Base-by-base conservation (phyloP, 331 rosid species). In the Spiraea crenata region DNA sequence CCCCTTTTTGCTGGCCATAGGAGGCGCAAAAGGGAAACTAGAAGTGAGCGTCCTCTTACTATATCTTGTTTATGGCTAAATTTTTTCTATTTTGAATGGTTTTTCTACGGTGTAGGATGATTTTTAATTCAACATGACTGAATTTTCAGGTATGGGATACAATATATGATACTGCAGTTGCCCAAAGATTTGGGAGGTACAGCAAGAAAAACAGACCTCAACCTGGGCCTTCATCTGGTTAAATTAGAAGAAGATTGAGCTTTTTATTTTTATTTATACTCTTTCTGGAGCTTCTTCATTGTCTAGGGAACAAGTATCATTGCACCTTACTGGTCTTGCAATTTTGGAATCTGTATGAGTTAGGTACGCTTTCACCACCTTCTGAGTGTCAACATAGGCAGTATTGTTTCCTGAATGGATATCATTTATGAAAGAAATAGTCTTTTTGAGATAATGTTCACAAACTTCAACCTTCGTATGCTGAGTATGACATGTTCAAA, bases 1-100 rank as follows among this genome's bases (percentile, higher is more conserved):
- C 66, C 97, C 96, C 6, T 93, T 84, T 82, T 82, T 89, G 80
- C 82, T 91, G 77, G 99, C 95, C 34, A 80, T 93, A 10, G 98
- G 97, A 75, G 99, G 99, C 72, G 89, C 92, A 5, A 77, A 89
- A 74, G 99, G 99, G 31, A 80, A 65, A 60, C 76, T 91, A 62
- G 72, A 91, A 72, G 96, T 88, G 77, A 86, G 92, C 40, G 31
- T 25, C n/a, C 5, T 57, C 42, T 58, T 20, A 34, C 63, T 50
- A 25, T 78, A 54, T 13, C 25, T 51, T 51, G 38, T 59, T 46
- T 46, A 1, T 67, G 0, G 48, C 55, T 42, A 37, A 14, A 12
- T 41, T 69, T 20, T 20, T 74, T n/a, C 31, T 39, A 45, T 20
- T 75, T 58, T 66, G 41, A 41, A 67, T 25, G 48, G 48, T 65